Base-by-base conservation (phyloP, 208 protist genomes). In the Trichomonas gallinae region DNA sequence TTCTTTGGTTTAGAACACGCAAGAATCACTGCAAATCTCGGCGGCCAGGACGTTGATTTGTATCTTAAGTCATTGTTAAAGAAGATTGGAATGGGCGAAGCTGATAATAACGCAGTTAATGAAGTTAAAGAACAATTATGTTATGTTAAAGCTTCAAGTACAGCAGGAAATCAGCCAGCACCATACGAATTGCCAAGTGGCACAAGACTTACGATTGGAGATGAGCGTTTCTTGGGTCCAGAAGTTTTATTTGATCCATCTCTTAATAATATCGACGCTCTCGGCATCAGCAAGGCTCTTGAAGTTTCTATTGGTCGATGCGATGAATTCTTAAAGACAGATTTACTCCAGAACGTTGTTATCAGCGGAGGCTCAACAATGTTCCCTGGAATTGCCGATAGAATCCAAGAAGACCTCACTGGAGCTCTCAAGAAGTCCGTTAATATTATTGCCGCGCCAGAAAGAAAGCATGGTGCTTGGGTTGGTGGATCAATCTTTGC, bases 311-410 rank as follows among this genome's bases (percentile, higher is more conserved):
- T 96, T 81, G 97, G 97, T 97, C 97, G 97, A 97, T 98, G 98
- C 97, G 98, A 98, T 96, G 96, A 97, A 34, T 97, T 98, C 91
- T 97, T 98, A 81, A 97, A 97, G 31, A 97, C 96, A 97, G 97
- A 97, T 93, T 96, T 98, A 15, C 98, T 97, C 72, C 96, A 85
- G 40, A 98, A 98, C 96, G 97, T 98, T 96, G 97, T 98, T 34
- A 97, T 98, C 13, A 97, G 97, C 6, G 97, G 97, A 17, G 97
- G 97, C 44, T 97, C 96, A 34, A 97, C 97, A 48, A 98, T 98
- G 97, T 97, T 97, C 96, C 97, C 98, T 63, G 99, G 99, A 96
- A 98, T 99, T 96, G 98, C 98, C n/a, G 99, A 99, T 97, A 98
- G 99, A 97, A 98, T 99, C 93, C 97, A 98, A 87, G 99, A 99